Evolutionary conservation across 352 stramenopile genomes (phyloP).

Genomic region (Paralagenidium karlingii): DNA sequence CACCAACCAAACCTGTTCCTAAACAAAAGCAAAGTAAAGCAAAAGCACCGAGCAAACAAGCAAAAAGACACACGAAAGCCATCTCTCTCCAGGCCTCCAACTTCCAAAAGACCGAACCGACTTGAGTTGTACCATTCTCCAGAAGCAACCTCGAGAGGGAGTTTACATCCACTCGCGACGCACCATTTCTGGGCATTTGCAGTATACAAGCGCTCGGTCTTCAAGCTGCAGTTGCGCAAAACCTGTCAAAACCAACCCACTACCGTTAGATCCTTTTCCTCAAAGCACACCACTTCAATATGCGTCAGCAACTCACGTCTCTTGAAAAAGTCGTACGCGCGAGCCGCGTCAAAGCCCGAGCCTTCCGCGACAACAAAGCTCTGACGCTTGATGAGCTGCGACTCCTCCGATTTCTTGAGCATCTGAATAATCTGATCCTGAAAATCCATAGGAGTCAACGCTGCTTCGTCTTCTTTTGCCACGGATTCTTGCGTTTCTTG

Average conservation of each 20-base stretch:
- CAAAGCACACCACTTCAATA: not conserved
- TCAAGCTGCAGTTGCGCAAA: conserved; percentile 11
- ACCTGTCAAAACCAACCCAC: conserved; percentile 4
- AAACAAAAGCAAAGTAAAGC: conserved; percentile 1
- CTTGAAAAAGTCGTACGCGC: conserved; percentile 60
- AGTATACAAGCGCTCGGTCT: conserved; percentile 9
- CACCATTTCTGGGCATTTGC: conserved; percentile 7
- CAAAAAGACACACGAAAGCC: conserved; percentile 1
- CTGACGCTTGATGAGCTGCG: conserved; percentile 20
- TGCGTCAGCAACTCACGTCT: conserved; percentile 21
- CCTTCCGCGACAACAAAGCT: conserved; percentile 30
- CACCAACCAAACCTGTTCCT: no score
- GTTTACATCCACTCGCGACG: conserved; percentile 2
- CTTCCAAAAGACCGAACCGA: not conserved
- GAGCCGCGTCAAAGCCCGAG: conserved; percentile 40
- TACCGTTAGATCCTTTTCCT: not conserved
- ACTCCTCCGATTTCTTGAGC: conserved; percentile 32
- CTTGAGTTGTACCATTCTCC: not conserved
- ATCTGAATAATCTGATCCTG: conserved; percentile 37
- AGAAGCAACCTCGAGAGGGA: conserved; percentile 7
- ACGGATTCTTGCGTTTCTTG: conserved; percentile 5
- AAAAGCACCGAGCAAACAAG: not conserved
- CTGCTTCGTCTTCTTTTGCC: conserved; percentile 6
- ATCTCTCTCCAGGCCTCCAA: not conserved
- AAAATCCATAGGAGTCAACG: no score